These are phyloP conservation scores for thale cress (Arabidopsis thaliana) DNA, from an alignment of 345 rosid genomes.

Conservation along the genomic window TAIR10.1 NC_003074.8:6248501-6249000, in stretches of 20 bases:
- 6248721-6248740: slow-evolving; percentile 55
- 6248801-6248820: background rate
- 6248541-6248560: slow-evolving; percentile 62
- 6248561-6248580: slow-evolving; percentile 61
- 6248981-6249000: slow-evolving; percentile 70
- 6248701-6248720: slow-evolving; percentile 47
- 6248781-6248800: background rate
- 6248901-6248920: slow-evolving; percentile 59
- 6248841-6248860: background rate
- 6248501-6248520: slow-evolving; percentile 65
- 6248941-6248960: slow-evolving; percentile 71
- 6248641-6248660: background rate
- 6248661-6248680: slow-evolving; percentile 22
- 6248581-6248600: slow-evolving; percentile 22
- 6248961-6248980: slow-evolving; percentile 71
- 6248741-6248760: slow-evolving; percentile 69
- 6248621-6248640: slow-evolving; percentile 9
- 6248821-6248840: background rate
- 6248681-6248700: slow-evolving; percentile 54
- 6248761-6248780: slow-evolving; percentile 52
- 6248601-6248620: background rate
- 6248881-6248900: slow-evolving; percentile 1
- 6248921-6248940: slow-evolving; percentile 63
- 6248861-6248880: background rate
- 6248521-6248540: slow-evolving; percentile 62